Evolutionary conservation across 345 rosid species (phyloP).

Genomic region (Camelina hispida): DNA sequence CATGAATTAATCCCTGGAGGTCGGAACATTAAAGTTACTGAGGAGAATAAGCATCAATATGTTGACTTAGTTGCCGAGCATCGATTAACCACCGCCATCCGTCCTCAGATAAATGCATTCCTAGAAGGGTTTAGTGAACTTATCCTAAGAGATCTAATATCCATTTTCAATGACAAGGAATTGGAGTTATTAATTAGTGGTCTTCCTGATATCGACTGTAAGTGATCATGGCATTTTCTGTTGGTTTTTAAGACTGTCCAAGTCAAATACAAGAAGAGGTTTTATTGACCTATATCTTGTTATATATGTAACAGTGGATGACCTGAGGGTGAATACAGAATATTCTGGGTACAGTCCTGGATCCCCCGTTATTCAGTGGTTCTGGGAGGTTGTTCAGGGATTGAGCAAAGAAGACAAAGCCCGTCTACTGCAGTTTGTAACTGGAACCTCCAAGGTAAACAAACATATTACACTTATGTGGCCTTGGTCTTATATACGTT

Average conservation of each 20-base stretch:
- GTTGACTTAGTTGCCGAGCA: constrained; percentile 90
- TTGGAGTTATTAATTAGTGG: constrained; percentile 91
- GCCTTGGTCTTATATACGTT: background rate
- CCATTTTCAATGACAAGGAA: constrained; percentile 94
- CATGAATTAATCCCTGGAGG: constrained; percentile 94
- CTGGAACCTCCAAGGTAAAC: constrained; percentile 94
- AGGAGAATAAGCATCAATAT: constrained; percentile 93
- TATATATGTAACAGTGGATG: constrained; percentile 69
- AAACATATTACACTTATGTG: background rate
- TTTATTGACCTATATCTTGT: constrained; percentile 16
- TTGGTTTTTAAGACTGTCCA: background rate
- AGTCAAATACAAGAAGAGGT: constrained; percentile 11
- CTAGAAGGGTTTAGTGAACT: constrained; percentile 87
- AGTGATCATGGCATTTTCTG: constrained; percentile 43
- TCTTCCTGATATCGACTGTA: constrained; percentile 94
- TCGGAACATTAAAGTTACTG: constrained; percentile 85
- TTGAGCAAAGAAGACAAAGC: constrained; percentile 98
- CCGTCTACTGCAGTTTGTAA: constrained; percentile 92
- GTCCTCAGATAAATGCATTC: constrained; percentile 95
- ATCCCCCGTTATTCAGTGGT: constrained; percentile 95
- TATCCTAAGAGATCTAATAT: constrained; percentile 74
- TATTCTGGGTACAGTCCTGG: constrained; percentile 93
- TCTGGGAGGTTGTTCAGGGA: constrained; percentile 97
- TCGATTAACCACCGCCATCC: constrained; percentile 95
- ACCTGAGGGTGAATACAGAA: constrained; percentile 89